These are phyloP conservation scores for Lachnellula arida DNA, from an alignment of 2,329 filamentous ascomycete species.

Conservation along the genomic window DNA sequence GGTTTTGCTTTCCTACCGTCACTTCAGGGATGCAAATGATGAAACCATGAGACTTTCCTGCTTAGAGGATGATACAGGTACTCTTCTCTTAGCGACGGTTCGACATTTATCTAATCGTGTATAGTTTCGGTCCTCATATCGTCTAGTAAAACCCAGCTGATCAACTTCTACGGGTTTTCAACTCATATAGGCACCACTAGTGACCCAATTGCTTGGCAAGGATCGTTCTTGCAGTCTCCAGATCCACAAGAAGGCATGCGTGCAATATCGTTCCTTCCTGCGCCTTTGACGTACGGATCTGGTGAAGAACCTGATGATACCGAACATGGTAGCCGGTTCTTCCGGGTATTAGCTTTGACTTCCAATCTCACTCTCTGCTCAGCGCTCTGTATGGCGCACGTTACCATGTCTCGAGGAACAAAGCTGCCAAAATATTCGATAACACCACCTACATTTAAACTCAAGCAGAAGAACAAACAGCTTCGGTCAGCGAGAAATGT, in stretches of 20 bases:
- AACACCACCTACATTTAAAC: constrained; percentile 9
- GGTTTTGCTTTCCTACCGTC: constrained; percentile 41
- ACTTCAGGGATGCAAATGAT: constrained; percentile 38
- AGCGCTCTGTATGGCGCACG: constrained; percentile 31
- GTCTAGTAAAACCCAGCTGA: constrained; percentile 20
- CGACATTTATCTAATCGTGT: constrained; percentile 10
- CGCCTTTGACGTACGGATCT: constrained; percentile 5
- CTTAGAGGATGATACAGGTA: constrained; percentile 21
- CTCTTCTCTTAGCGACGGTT: background rate
- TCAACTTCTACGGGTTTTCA: constrained; percentile 28
- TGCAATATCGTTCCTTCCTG: constrained; percentile 13
- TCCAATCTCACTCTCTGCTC: constrained; percentile 41
- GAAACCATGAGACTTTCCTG: constrained; percentile 38
- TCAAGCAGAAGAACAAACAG: constrained; percentile 4
- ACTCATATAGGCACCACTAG: background rate
- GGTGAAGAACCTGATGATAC: constrained; percentile 20
- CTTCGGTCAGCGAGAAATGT: constrained; percentile 4
- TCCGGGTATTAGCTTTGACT: constrained; percentile 42
- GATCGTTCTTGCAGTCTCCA: constrained; percentile 16
- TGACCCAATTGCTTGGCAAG: constrained; percentile 14
- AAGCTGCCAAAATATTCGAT: constrained; percentile 1
- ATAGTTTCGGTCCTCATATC: constrained; percentile 24
- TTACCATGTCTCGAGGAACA: background rate
- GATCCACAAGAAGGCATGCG: constrained; percentile 3
- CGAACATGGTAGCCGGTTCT: constrained; percentile 38